Percentiles rank a stretch among this genome's conserved stretches.
Evolutionary conservation across 129 eudicot genomes (phyloP).

Genomic region (Pseudognaphalium luteoalbum): DNA sequence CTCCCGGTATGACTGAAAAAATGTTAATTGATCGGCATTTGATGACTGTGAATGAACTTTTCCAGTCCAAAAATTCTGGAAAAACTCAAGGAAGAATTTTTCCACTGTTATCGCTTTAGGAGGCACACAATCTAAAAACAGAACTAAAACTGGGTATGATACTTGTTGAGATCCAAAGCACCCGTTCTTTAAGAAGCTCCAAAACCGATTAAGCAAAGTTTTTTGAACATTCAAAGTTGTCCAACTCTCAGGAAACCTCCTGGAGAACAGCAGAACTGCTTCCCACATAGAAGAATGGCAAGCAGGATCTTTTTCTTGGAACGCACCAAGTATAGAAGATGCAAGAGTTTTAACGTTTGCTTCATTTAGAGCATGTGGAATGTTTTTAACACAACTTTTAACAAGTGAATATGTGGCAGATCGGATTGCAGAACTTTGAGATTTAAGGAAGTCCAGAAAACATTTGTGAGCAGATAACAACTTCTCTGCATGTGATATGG

Average conservation of each 20-base stretch:
- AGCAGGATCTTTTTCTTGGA: conserved; percentile 77
- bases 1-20: conserved; percentile 65
- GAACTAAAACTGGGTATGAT: conserved; percentile 80
- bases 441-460: conserved; percentile 67
- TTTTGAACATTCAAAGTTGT: conserved; percentile 54
- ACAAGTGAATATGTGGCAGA: conserved; percentile 76
- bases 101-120: conserved; percentile 46
- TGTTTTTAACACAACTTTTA: conserved; percentile 63
- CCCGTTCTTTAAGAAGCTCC: conserved; percentile 74
- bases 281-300: conserved; percentile 98
- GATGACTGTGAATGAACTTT: conserved; percentile 50
- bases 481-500: conserved; percentile 61
- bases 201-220: conserved; percentile 53
- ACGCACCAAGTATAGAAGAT: conserved; percentile 70
- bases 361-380: conserved; percentile 62
- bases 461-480: conserved; percentile 56
- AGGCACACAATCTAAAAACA: conserved; percentile 69
- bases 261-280: conserved; percentile 53
- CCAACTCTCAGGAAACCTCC: conserved; percentile 79
- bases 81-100: conserved; percentile 64
- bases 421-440: conserved; percentile 59
- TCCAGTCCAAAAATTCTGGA: conserved; percentile 85
- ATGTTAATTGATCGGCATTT: conserved; percentile 47
- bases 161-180: conserved; percentile 95
- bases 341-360: conserved; percentile 56